These are phyloP conservation scores for Penicillium sclerotigenum DNA, from an alignment of 2,329 filamentous ascomycete species.

Conservation along the genomic window DNA sequence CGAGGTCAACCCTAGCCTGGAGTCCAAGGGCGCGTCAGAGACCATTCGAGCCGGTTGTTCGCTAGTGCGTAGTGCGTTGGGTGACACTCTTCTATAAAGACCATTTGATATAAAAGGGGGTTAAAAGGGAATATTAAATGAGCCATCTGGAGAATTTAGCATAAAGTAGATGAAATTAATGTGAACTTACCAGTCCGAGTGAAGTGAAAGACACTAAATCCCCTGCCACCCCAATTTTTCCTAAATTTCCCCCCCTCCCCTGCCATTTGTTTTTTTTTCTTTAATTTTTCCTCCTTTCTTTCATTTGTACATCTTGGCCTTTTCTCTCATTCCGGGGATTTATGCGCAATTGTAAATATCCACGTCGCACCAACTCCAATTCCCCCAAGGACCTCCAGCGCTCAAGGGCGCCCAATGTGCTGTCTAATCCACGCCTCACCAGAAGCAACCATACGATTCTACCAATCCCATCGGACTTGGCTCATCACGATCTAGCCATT, in stretches of 20 bases:
- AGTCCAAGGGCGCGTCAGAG: constrained; percentile 69
- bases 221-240: constrained; percentile 34
- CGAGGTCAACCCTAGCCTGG: constrained; percentile 74
- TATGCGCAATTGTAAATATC: constrained; percentile 5
- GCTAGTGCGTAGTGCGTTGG: constrained; percentile 84
- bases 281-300: background rate
- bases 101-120: background rate
- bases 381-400: constrained; percentile 1
- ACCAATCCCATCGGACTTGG: background rate
- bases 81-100: constrained; percentile 76
- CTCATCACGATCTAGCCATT: background rate
- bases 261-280: constrained; percentile 2
- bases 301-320: background rate
- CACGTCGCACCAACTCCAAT: background rate
- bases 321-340: background rate
- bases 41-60: constrained; percentile 89
- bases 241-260: constrained; percentile 14
- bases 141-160: background rate
- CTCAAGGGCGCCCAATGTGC: constrained; percentile 24
- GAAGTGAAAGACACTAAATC: constrained; percentile 13
- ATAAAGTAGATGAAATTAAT: background rate
- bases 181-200: background rate
- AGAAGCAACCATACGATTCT: background rate
- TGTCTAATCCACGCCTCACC: constrained; percentile 18
- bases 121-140: background rate